These are phyloP conservation scores for Sicyos edulis DNA, from an alignment of 306 rosid genomes.

Conservation along the genomic window DNA sequence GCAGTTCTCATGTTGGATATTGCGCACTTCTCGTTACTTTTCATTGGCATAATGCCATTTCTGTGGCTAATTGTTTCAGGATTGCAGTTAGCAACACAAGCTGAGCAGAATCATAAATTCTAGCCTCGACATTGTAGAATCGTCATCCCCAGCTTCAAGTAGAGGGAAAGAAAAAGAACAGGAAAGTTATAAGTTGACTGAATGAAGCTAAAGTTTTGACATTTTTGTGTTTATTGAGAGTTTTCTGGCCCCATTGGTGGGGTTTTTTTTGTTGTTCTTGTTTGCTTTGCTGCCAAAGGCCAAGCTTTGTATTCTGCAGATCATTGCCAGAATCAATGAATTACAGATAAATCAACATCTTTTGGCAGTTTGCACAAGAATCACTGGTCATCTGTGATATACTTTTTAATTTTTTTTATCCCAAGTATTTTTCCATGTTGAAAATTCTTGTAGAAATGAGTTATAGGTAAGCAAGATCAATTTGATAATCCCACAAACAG, in stretches of 20 bases:
- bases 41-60: background rate
- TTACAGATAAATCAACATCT: background rate
- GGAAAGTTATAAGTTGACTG: background rate
- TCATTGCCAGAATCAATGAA: conserved; percentile 8
- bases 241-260: conserved; percentile 7
- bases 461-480: background rate
- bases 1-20: background rate
- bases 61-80: background rate
- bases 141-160: conserved; percentile 2
- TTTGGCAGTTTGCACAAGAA: conserved; percentile 1
- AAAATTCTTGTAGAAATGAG: background rate
- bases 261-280: background rate
- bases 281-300: background rate
- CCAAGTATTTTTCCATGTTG: background rate
- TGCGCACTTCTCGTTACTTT: background rate
- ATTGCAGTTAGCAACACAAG: background rate
- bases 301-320: conserved; percentile 7
- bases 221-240: conserved; percentile 18
- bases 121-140: conserved; percentile 11
- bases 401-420: background rate
- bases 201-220: conserved; percentile 3
- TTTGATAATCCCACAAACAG: background rate
- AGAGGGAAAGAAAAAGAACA: background rate
- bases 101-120: background rate
- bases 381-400: background rate